Evolutionary conservation across 176 grass and related monocot genomes (phyloP).

Genomic region (Zizania latifolia): DNA sequence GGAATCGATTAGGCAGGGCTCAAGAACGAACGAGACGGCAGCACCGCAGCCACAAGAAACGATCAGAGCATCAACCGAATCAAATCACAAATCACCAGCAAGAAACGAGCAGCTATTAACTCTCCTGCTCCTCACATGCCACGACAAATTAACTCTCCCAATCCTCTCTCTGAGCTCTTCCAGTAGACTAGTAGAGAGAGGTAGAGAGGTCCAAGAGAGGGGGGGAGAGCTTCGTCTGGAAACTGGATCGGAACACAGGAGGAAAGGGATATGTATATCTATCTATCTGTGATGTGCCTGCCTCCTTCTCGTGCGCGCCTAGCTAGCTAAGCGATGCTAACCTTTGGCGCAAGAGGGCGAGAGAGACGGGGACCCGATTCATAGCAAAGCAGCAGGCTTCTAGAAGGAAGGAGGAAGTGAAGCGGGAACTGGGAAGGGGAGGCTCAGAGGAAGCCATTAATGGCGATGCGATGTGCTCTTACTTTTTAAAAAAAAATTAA

Average conservation of each 20-base stretch:
- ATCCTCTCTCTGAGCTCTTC: not conserved
- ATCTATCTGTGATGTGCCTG: slow-evolving; percentile 3
- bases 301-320: not conserved
- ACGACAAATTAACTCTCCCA: not conserved
- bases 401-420: not conserved
- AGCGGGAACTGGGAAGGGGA: no score
- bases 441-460: slow-evolving; percentile 30
- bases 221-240: not conserved
- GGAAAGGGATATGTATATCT: not conserved
- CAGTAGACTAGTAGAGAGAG: not conserved
- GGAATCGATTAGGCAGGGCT: not conserved
- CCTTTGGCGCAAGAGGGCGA: slow-evolving; percentile 14
- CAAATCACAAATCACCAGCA: not conserved
- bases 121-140: not conserved
- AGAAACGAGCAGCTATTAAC: no score
- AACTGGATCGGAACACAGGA: no score
- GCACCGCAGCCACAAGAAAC: not conserved
- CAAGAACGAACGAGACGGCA: not conserved
- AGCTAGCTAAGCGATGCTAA: not conserved
- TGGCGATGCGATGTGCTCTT: no score
- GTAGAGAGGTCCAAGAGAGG: not conserved
- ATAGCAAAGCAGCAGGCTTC: not conserved
- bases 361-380: no score
- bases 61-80: not conserved
- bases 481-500: no score